These are phyloP conservation scores for Talaromyces sp. DNA, from an alignment of 2,329 filamentous ascomycete species.

Conservation along the genomic window DNA sequence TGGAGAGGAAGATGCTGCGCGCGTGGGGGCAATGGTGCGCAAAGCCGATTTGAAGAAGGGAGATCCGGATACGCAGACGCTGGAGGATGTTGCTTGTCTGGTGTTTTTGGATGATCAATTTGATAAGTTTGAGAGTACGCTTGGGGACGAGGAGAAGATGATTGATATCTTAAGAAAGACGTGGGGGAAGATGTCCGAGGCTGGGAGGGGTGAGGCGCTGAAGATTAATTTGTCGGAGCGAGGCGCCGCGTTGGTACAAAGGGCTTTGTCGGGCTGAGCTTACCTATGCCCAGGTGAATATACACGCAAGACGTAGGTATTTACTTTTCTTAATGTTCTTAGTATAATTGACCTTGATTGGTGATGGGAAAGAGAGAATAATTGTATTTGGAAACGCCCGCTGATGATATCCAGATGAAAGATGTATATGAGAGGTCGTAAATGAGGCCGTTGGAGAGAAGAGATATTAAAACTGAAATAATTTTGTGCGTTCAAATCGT, in stretches of 20 bases:
- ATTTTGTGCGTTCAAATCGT: conserved; percentile 6
- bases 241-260: conserved; percentile 63
- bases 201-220: conserved; percentile 66
- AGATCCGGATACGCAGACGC: conserved; percentile 62
- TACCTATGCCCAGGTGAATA: neutral
- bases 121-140: conserved; percentile 72
- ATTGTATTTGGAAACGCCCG: conserved; percentile 6
- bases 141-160: conserved; percentile 74
- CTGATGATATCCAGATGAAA: conserved; percentile 11
- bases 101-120: conserved; percentile 89
- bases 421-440: neutral
- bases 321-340: neutral
- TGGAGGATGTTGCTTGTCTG: conserved; percentile 85
- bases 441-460: conserved; percentile 3
- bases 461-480: conserved; percentile 8
- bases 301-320: neutral
- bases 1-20: conserved; percentile 56
- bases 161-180: conserved; percentile 71
- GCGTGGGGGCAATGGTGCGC: conserved; percentile 71
- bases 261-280: conserved; percentile 57
- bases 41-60: conserved; percentile 70
- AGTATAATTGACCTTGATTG: neutral
- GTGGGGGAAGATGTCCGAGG: conserved; percentile 73
- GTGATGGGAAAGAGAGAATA: neutral
- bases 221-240: conserved; percentile 66